phyloP scores from a whole-genome alignment of 352 stramenopile genomes.

The Globisporangium paroecandrum region DNA sequence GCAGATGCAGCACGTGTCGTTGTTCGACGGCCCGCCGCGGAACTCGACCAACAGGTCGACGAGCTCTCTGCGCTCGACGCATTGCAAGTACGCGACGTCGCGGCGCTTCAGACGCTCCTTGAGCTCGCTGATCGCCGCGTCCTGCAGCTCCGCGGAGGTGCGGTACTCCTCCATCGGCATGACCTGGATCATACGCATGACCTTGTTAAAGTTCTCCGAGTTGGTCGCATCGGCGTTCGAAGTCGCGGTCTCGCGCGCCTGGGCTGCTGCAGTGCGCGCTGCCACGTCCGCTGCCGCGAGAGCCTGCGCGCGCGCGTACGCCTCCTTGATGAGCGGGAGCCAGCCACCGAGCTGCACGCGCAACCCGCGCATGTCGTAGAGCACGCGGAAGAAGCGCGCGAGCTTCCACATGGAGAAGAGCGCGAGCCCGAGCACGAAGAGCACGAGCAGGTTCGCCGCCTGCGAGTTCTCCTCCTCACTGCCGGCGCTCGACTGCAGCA shows the following conservation, averaged over 20 bases:
- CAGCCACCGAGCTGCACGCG: slow-evolving; percentile 27
- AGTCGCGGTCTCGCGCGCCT: slow-evolving; percentile 27
- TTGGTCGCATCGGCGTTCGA: slow-evolving; percentile 17
- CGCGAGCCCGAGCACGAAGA: slow-evolving; percentile 55
- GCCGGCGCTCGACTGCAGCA: slow-evolving; percentile 70
- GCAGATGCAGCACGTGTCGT: slow-evolving; percentile 87
- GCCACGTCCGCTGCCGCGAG: slow-evolving; percentile 32
- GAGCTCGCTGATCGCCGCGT: slow-evolving; percentile 56
- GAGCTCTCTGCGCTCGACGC: slow-evolving; percentile 70
- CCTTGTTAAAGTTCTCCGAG: slow-evolving; percentile 65
- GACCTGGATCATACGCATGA: slow-evolving; percentile 73
- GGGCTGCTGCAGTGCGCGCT: slow-evolving; percentile 34
- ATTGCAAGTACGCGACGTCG: slow-evolving; percentile 52
- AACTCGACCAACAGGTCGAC: slow-evolving; percentile 70
- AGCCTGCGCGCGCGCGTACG: slow-evolving; percentile 29
- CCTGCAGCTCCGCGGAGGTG: slow-evolving; percentile 48
- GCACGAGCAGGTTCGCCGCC: slow-evolving; percentile 49
- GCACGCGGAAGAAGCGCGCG: slow-evolving; percentile 51
- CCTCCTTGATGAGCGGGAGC: slow-evolving; percentile 54
- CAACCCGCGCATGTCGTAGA: slow-evolving; percentile 35
- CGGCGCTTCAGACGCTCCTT: slow-evolving; percentile 72
- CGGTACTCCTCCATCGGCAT: slow-evolving; percentile 84
- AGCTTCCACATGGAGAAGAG: slow-evolving; percentile 51
- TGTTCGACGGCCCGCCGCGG: slow-evolving; percentile 73
- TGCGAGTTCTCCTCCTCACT: slow-evolving; percentile 41